phyloP scores from a whole-genome alignment of 257 asterid species.

The Capsicum baccatum region DNA sequence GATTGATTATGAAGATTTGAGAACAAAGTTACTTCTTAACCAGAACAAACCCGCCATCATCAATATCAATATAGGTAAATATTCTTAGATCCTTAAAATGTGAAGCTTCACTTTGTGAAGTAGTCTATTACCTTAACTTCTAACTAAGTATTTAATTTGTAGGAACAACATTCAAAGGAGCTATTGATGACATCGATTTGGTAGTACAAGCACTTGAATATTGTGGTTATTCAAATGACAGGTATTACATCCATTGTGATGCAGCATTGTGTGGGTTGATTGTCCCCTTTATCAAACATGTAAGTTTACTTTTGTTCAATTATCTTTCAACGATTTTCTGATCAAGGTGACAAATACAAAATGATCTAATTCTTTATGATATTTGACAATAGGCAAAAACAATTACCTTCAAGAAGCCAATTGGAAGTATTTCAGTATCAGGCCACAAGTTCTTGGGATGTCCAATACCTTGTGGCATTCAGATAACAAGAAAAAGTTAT shows the following conservation, averaged over 20 bases:
- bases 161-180: background rate
- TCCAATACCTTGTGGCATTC: background rate
- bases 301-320: background rate
- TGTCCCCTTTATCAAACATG: background rate
- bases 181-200: background rate
- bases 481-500: background rate
- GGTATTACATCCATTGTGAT: conserved; percentile 7
- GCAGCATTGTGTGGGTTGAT: background rate
- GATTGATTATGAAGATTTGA: background rate
- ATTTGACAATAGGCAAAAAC: background rate
- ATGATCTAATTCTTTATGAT: background rate
- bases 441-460: conserved; percentile 15
- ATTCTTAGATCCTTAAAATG: background rate
- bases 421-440: background rate
- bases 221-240: conserved; percentile 2
- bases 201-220: background rate
- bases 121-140: background rate
- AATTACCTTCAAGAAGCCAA: background rate
- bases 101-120: background rate
- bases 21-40: background rate
- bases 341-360: background rate
- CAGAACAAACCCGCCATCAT: conserved; percentile 8
- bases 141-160: background rate
- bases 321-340: background rate
- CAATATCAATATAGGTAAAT: background rate